Base-by-base conservation (phyloP, 208 protist genomes). In the Angomonas ambiguus region DNA sequence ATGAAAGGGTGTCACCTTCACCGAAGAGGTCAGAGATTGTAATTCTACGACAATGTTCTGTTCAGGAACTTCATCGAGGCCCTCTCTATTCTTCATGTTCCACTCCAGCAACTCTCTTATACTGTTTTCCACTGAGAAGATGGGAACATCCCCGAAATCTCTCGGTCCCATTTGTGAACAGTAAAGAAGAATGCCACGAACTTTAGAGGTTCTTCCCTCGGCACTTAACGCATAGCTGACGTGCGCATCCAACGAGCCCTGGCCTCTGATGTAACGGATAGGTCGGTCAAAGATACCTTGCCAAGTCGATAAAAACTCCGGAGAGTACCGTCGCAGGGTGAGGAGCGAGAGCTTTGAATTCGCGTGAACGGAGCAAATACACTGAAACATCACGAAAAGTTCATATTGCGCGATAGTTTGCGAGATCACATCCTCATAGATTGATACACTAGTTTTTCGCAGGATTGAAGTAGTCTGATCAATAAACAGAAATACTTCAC, bases 31-130 rank as follows among this genome's bases (percentile, higher is more conserved):
- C 61, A 92, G 91, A 8, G 84, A 92, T 67, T 91, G 72, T 62
- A 95, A 70, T 75, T 95, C 90, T 41, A 92, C 78, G 33, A 95
- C 71, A 31, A 95, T 81, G 67, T 93, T 82, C 77, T 90, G 86
- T 71, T 95, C 90, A 0, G 73, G 62, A 2, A 70, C 3, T 24
- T 79, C 70, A 10, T 41, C 61, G 11, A 64, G 27, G 0, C 59
- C 76, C 18, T 79, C 64, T 0, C 74, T 69, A 25, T 55, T 24
- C 33, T 62, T 58, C 62, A 77, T 72, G 49, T 79, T 76, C 70
- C 74, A 83, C 27, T 87, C 79, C 27, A 95, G 70, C 51, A 95
- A 60, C 10, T 82, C 75, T 4, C 78, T 79, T 31, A 93, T 71
- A 62, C 78, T 92, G 66, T 88, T 92, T 60, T 88, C 85, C 27